Conservation (phyloP, 1,284 basidiomycete species). For the Athelia psychrophila region DNA sequence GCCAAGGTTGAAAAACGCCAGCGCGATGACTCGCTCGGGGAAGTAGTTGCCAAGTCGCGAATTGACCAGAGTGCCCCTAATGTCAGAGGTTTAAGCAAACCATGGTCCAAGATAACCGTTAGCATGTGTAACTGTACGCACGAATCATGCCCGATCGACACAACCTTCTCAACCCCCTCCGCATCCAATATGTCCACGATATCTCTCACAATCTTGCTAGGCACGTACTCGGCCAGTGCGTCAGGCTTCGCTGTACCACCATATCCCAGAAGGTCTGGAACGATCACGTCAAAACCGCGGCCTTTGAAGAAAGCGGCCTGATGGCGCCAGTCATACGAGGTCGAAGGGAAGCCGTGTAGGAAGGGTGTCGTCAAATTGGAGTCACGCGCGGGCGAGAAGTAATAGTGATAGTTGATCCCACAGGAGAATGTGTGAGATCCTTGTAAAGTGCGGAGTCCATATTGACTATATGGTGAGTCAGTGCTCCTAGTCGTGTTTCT, state of each 20-base stretch:
- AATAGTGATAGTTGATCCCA: conserved; percentile 39
- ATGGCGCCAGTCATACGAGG: conserved; percentile 41
- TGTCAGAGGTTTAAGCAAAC: conserved; percentile 6
- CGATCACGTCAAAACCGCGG: conserved; percentile 33
- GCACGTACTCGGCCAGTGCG: conserved; percentile 7
- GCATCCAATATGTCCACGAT: conserved; percentile 22
- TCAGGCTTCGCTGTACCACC: conserved; percentile 19
- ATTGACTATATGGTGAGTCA: too few relatives aligned
- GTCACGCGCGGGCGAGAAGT: conserved; percentile 18
- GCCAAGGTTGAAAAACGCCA: conserved; percentile 18
- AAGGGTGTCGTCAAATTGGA: conserved; percentile 38
- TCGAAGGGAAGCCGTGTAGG: conserved; percentile 46
- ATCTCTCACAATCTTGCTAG: conserved; percentile 13
- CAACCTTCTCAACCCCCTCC: conserved; percentile 18
- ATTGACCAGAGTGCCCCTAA: conserved; percentile 18
- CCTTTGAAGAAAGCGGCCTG: conserved; percentile 36
- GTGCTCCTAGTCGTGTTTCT: too few relatives aligned
- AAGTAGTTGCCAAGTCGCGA: conserved; percentile 21
- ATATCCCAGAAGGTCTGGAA: conserved; percentile 20
- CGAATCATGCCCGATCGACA: conserved; percentile 29
- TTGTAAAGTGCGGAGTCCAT: conserved; percentile 31
- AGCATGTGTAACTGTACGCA: conserved; percentile 6
- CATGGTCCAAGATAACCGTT: conserved; percentile 15
- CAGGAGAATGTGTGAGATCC: conserved; percentile 27
- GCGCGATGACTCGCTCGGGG: conserved; percentile 20